Base-by-base conservation (phyloP, 2,329 filamentous ascomycete species). In the Pseudogymnoascus sp. region DNA sequence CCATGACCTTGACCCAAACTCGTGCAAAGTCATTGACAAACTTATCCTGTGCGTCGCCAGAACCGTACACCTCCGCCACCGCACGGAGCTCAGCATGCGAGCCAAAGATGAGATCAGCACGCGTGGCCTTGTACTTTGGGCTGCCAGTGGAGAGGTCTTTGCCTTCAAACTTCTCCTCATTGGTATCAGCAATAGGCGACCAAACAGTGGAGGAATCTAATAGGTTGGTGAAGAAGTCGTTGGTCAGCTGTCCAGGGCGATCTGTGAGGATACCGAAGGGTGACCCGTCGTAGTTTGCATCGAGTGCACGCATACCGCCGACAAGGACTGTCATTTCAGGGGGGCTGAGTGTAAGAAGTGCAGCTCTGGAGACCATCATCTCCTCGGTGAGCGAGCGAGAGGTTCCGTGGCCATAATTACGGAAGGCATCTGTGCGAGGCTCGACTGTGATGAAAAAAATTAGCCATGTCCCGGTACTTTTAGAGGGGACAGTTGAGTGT, bases 151-250 rank as follows among this genome's bases (percentile, higher is more conserved):
- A 81, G 72, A 81, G 81, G 74, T 85, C 82, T 26, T 75, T 66
- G 61, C 82, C 83, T 65, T 82, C 79, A 70, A 79, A 86, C 33
- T 77, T 62, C 70, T 85, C 82, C 71, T 70, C 62, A 12, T 64
- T 65, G 65, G 70, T 71, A 41, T 66, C 68, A 66, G 77, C 75
- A 16, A 73, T 72, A 0, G 79, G 69, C 73, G 81, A 81, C 83
- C 83, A 85, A 24, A 75, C 75, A 16, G 78, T 82, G 74, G 72
- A 75, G 69, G 77, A 80, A 71, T 86, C 83, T 50, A 86, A 80
- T 22, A 86, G 73, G 74, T 85, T 84, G 72, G 81, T 77, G 72
- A 86, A 85, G 78, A 85, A 86, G 74, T 86, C 83, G 72, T 83
- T 84, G 70, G 79, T 82, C 66, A 86, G 78, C 67, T 79, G 74